These are phyloP conservation scores for Kodamaea fungicola DNA, from an alignment of 1,139 yeast genomes.

Conservation along the genomic window DNA sequence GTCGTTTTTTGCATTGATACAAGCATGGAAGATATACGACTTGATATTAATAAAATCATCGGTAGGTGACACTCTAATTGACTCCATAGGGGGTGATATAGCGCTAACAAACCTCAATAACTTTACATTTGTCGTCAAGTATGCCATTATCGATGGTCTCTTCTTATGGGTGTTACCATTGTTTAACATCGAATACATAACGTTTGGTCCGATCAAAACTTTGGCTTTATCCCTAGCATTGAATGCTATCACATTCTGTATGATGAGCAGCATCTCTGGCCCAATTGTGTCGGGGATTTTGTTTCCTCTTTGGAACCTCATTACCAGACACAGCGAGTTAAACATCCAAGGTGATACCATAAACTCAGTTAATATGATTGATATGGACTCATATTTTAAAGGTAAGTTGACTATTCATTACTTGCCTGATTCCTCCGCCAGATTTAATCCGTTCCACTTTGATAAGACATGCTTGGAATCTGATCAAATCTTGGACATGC, in stretches of 20 bases:
- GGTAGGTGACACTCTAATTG: constrained; percentile 13
- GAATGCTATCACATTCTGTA: constrained; percentile 36
- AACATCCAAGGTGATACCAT: constrained; percentile 62
- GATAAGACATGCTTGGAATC: constrained; percentile 56
- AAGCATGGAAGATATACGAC: constrained; percentile 80
- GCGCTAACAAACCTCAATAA: constrained; percentile 34
- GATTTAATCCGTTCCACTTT: constrained; percentile 70
- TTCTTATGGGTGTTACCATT: constrained; percentile 69
- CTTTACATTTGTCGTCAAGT: constrained; percentile 64
- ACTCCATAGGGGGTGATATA: constrained; percentile 5
- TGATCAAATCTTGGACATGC: constrained; percentile 41
- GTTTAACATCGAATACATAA: constrained; percentile 69
- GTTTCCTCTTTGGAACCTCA: constrained; percentile 44
- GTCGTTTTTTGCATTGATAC: constrained; percentile 67
- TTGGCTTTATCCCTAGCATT: constrained; percentile 38
- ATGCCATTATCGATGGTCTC: constrained; percentile 66
- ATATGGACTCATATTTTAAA: constrained; percentile 70
- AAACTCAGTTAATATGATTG: constrained; percentile 41
- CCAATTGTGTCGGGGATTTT: constrained; percentile 34
- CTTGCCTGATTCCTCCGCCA: constrained; percentile 88
- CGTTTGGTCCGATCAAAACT: constrained; percentile 54
- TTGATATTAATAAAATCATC: constrained; percentile 44
- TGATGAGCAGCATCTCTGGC: constrained; percentile 37
- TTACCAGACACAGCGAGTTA: constrained; percentile 55
- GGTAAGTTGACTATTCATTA: constrained; percentile 86